Conservation (phyloP, 2,329 filamentous ascomycete genomes). For the Fusarium tupiense region DNA sequence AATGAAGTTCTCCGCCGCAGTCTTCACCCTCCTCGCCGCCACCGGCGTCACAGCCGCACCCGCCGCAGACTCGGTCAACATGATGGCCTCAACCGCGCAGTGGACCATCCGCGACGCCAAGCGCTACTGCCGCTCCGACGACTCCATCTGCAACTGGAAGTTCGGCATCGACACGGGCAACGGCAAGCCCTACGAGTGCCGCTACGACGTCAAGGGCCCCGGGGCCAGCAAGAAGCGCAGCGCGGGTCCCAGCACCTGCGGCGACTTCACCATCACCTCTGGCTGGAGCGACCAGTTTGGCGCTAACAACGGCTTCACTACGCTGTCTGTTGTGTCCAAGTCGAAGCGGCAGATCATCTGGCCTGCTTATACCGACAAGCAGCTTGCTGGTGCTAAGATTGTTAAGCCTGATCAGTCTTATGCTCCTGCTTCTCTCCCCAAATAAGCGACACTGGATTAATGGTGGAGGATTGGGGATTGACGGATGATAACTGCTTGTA, state of each 20-base stretch:
- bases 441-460: constrained; percentile 6
- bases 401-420: constrained; percentile 62
- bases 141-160: constrained; percentile 55
- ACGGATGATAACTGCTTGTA: neutral
- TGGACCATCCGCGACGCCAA: constrained; percentile 55
- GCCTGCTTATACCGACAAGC: constrained; percentile 63
- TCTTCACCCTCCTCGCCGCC: constrained; percentile 50
- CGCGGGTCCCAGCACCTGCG: constrained; percentile 56
- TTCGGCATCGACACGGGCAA: constrained; percentile 57
- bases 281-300: constrained; percentile 68
- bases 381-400: constrained; percentile 55
- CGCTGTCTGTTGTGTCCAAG: constrained; percentile 59
- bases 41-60: constrained; percentile 51
- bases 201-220: constrained; percentile 45
- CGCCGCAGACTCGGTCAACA: constrained; percentile 46
- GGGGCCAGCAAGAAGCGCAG: constrained; percentile 48
- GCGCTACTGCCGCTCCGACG: constrained; percentile 52
- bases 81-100: constrained; percentile 52
- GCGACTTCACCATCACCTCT: constrained; percentile 60
- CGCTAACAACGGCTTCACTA: constrained; percentile 62
- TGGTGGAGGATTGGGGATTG: neutral
- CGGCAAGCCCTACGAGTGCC: constrained; percentile 47
- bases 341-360: constrained; percentile 57
- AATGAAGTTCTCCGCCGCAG: constrained; percentile 57
- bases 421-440: constrained; percentile 44